These are phyloP conservation scores for Misopates orontium DNA, from an alignment of 257 asterid genomes.

Conservation along the genomic window DNA sequence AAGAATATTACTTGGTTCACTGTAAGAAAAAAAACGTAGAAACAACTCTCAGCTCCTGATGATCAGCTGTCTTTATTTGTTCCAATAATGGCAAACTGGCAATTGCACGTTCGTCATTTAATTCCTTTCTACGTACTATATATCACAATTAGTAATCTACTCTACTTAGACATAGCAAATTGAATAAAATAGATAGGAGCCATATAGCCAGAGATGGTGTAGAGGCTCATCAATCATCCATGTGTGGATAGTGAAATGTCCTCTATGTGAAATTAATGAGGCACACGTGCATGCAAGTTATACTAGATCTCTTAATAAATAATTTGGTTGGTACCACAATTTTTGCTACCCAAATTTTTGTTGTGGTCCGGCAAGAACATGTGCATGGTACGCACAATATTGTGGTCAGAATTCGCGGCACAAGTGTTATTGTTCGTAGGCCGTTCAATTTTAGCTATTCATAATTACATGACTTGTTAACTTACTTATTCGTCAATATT, in stretches of 20 bases:
- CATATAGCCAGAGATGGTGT: neutral
- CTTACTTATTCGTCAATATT: too few species aligned
- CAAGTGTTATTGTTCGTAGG: neutral
- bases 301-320: constrained; percentile 21
- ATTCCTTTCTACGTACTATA: neutral
- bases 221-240: constrained; percentile 21
- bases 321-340: constrained; percentile 14
- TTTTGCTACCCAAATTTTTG: neutral
- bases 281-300: constrained; percentile 46
- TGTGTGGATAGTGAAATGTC: constrained; percentile 36
- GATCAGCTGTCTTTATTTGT: neutral
- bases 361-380: neutral
- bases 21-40: too few species aligned
- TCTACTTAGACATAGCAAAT: neutral
- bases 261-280: constrained; percentile 35
- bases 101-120: neutral
- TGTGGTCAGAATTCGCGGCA: neutral
- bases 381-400: neutral
- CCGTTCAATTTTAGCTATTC: neutral
- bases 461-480: neutral
- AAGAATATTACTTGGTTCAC: too few species aligned
- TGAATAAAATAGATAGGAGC: neutral
- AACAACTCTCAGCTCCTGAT: neutral
- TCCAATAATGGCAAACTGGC: neutral
- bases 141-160: too few species aligned